Percentiles rank a stretch among this genome's conserved stretches.
phyloP scores from a whole-genome alignment of 116 monocot genomes.

The Cymodocea nodosa region DNA sequence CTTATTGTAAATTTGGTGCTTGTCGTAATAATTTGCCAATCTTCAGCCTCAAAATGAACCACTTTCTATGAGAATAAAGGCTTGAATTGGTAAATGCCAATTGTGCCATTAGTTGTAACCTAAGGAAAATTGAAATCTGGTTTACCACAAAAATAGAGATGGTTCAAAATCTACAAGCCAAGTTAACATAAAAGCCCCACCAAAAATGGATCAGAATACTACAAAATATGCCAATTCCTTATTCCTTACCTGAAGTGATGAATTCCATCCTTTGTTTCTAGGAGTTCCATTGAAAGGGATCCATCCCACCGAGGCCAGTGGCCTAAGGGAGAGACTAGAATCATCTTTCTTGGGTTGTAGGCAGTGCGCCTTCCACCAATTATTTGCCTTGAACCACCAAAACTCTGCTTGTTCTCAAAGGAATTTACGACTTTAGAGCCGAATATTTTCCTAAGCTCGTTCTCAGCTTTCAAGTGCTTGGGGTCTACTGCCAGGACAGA shows the following conservation, averaged over 20 bases:
- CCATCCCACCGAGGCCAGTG: slow-evolving; percentile 91
- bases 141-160: too few species aligned
- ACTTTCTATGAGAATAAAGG: too few species aligned
- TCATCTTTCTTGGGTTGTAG: slow-evolving; percentile 58
- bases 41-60: too few species aligned
- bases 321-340: slow-evolving; percentile 60
- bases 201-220: too few species aligned
- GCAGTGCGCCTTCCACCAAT: slow-evolving; percentile 49
- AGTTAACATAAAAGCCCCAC: too few species aligned
- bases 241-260: slow-evolving; percentile 65
- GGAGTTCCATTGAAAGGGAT: slow-evolving; percentile 81
- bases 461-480: slow-evolving; percentile 83
- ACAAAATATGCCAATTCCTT: neutral
- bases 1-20: too few species aligned
- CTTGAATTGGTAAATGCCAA: too few species aligned
- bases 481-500: slow-evolving; percentile 58
- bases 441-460: slow-evolving; percentile 86
- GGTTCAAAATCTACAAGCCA: too few species aligned
- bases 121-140: too few species aligned
- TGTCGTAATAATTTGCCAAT: too few species aligned
- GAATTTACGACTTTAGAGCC: slow-evolving; percentile 88
- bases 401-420: slow-evolving; percentile 50
- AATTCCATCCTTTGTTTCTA: slow-evolving; percentile 62
- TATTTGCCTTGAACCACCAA: slow-evolving; percentile 51
- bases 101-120: too few species aligned